Base-by-base conservation (phyloP, 2,329 filamentous ascomycete genomes). In the Exophiala xenobiotica region DNA sequence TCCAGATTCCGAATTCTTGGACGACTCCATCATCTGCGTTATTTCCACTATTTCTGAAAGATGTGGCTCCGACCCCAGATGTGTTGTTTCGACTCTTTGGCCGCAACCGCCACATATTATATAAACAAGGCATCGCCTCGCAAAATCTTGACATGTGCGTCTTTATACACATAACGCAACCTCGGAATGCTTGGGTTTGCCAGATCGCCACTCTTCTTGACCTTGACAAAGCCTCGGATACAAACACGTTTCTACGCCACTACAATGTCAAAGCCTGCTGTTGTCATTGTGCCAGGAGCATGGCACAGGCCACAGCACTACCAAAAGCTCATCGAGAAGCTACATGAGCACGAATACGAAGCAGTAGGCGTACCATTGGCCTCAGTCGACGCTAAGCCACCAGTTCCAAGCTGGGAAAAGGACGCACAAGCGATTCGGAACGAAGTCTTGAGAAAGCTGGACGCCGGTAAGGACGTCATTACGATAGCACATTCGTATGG, bases 401-500 rank as follows among this genome's bases (percentile, higher is more conserved):
- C 64, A 1, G 55, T 52, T 3, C 3, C 57, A 18, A 64, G 40
- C 42, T 66, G 63, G 65, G 56, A 63, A 1, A 35, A 62, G 14
- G 64, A 67, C 35, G 64, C 64, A 6, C 40, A 60, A 37, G 63
- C 56, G n/a, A 48, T 64, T 18, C 45, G 49, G n/a, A 22, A 31
- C 6, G 49, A 22, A 18, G 37, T 55, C 8, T 24, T 61, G 26
- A 44, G 51, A 29, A 56, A 58, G 29, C 26, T 55, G 33, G 58
- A 65, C 23, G 38, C 37, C 1, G 65, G 63, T 2, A 61, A 58
- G 31, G 62, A 67, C 3, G 63, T 67, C 20, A 54, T 67, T 40
- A 35, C 59, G 1, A n/a, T 67, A 19, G 64, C 59, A 5, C 65
- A 67, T 38, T 67, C 65, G 5, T 67, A 66, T 43, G 64, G 65